These are phyloP conservation scores for Scedosporium apiospermum DNA, from an alignment of 2,329 filamentous ascomycete species.

Conservation along the genomic window DNA sequence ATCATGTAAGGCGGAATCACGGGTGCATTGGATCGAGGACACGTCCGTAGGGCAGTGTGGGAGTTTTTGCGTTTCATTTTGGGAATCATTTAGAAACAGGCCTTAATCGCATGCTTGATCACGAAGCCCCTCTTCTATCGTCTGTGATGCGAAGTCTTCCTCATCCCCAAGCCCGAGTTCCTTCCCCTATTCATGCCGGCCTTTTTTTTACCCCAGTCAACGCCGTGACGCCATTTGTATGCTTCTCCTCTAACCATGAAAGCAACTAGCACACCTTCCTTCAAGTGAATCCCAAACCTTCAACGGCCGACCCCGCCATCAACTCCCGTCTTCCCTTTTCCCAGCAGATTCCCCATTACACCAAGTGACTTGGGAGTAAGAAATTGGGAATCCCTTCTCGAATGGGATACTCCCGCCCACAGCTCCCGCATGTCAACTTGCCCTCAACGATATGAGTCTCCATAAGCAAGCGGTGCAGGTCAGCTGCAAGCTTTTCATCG, in stretches of 20 bases:
- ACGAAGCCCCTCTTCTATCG: not conserved
- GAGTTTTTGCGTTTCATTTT: conserved; percentile 4
- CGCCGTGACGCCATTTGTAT: not conserved
- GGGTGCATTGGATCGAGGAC: not conserved
- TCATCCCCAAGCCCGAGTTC: not conserved
- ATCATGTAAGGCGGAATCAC: not conserved
- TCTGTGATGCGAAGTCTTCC: not conserved
- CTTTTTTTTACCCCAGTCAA: not conserved
- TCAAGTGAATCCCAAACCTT: too few relatives aligned
- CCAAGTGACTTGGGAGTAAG: conserved; percentile 83
- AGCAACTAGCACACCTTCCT: not conserved
- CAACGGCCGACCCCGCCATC: too few relatives aligned
- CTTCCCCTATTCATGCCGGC: not conserved
- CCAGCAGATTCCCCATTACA: conserved; percentile 27
- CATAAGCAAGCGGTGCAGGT: conserved; percentile 72
- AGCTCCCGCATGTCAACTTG: conserved; percentile 81
- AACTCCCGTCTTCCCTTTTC: not conserved
- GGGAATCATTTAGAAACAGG: conserved; percentile 8
- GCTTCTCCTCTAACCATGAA: not conserved
- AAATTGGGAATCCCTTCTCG: conserved; percentile 98
- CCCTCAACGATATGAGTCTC: conserved; percentile 88
- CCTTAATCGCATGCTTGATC: not conserved
- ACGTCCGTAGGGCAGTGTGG: not conserved
- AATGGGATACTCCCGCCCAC: conserved; percentile 87
- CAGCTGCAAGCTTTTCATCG: conserved; percentile 62